Base-by-base conservation (phyloP, 192 early-diverging fungal species). In the Glomus cerebriforme region DNA sequence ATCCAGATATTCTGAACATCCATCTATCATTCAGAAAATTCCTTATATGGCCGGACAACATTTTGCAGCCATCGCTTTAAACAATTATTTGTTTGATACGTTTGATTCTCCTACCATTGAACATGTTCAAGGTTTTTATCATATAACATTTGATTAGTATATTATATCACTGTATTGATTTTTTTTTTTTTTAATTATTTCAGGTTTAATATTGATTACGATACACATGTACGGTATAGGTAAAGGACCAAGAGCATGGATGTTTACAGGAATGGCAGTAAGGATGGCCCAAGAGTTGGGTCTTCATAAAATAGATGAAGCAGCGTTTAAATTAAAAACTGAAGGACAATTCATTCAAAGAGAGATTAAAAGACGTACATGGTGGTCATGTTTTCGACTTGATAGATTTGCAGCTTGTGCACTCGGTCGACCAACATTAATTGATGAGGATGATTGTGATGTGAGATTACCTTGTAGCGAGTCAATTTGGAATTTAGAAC, bases 241-340 rank as follows among this genome's bases (percentile, higher is more conserved):
- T 10, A 65, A 85, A 35, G 88, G 89, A n/a, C 85, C 88, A 27
- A 82, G 88, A 26, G 81, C 85, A n/a, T 90, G 88, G 88, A 89
- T 88, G 88, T 89, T 85, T 81, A 77, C 77, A 47, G 88, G 88
- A 35, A 87, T 86, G 75, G 86, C 88, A 39, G 77, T 85, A 35
- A 81, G 83, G 26, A 85, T 87, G 83, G 87, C 88, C 12, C 82
- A 87, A 54, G 88, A 88, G 45, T 70, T 90, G 66, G 87, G 87
- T 8, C 63, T 90, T 47, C 84, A 90, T 65, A 85, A 86, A 26
- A 84, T 89, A 24, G 59, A 62, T 22, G 66, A 54, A 27, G 5
- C 49, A 26, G 7, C 10, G 8, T 22, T 19, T 19, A 29, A 26
- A 32, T 9, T 10, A 49, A 54, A 37, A 59, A 37, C 62, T 79